phyloP scores from a whole-genome alignment of 2,329 filamentous ascomycete genomes.

The Phaeosphaeria sp. region DNA sequence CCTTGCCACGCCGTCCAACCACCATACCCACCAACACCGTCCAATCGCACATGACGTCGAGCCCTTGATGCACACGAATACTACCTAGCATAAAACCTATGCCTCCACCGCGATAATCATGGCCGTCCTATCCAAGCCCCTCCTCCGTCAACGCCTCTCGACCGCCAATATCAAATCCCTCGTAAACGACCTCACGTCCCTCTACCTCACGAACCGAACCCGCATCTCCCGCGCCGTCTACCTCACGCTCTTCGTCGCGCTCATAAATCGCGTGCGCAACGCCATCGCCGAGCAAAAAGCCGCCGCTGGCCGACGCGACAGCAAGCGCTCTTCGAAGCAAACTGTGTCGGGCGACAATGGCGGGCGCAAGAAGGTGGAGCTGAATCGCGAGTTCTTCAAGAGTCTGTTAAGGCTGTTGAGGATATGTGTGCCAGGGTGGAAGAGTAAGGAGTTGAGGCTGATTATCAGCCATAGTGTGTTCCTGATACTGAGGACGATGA shows the following conservation, averaged over 20 bases:
- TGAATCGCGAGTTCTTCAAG: constrained; percentile 86
- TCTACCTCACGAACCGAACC: constrained; percentile 49
- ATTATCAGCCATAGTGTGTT: constrained; percentile 93
- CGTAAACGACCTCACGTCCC: constrained; percentile 45
- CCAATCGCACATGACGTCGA: background rate
- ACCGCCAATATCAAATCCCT: constrained; percentile 44
- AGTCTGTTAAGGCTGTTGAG: constrained; percentile 77
- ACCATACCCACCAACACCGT: background rate
- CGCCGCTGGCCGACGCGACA: constrained; percentile 70
- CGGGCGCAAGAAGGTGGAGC: constrained; percentile 79
- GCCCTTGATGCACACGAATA: background rate
- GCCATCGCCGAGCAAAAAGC: constrained; percentile 93
- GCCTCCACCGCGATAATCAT: constrained; percentile 38
- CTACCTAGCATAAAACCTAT: background rate
- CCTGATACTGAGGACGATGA: constrained; percentile 84
- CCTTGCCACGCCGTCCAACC: background rate
- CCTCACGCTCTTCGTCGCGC: constrained; percentile 50
- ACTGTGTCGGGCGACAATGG: constrained; percentile 51
- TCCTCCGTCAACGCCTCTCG: constrained; percentile 37
- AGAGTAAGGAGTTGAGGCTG: constrained; percentile 84
- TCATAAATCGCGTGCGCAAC: constrained; percentile 80
- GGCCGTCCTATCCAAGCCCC: constrained; percentile 51
- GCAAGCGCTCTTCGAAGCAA: constrained; percentile 50
- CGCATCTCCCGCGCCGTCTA: constrained; percentile 52
- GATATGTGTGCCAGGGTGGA: constrained; percentile 91